Evolutionary conservation across 2,329 filamentous ascomycete species (phyloP), one percentile per base, ranked within the genome.

Genomic region (Fusarium scirpi): DNA sequence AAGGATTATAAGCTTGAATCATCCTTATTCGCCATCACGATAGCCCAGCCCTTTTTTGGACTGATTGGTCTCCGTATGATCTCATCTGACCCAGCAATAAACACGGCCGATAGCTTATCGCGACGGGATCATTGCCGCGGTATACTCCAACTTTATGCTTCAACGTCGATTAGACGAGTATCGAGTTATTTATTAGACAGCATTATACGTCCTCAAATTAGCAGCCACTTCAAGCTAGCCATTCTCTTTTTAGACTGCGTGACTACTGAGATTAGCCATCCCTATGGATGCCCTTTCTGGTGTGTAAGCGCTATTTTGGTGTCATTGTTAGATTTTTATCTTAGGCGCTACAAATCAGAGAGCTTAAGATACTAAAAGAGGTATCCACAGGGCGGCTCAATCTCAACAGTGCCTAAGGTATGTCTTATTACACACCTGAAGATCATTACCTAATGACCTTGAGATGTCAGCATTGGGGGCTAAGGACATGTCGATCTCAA

Each of bases 161-260:
- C 10, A 38, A 38, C 6, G 8, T 38, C 3, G 18, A 10, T 38
- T 12, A 11, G 18, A 38, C 18, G 6, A 3, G 2, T 12, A n/a
- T 38, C 6, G 18, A n/a, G 6, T 38, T 4, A n/a, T n/a, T 38
- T 12, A 7, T 38, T 7, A 11, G 34, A 8, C 18, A 12, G 34
- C 34, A 38, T 0, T 4, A 12, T 7, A n/a, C 1, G 3, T 12
- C 11, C 3, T 4, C 2, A n/a, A 6, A 16, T 16, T 38, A 12
- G 18, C 18, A n/a, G 6, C 34, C 18, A n/a, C 6, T 38, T n/a
- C 3, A 12, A 12, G 10, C 10, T 5, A n/a, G 11, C 6, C 10
- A 7, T 38, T 12, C 18, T 38, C n/a, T 38, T 38, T 10, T 38
- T n/a, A 12, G 34, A 38, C n/a, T n/a, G 18, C 34, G 10, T 10